Conservation (phyloP, 257 asterid species). For the Fraxinus excelsior region DNA sequence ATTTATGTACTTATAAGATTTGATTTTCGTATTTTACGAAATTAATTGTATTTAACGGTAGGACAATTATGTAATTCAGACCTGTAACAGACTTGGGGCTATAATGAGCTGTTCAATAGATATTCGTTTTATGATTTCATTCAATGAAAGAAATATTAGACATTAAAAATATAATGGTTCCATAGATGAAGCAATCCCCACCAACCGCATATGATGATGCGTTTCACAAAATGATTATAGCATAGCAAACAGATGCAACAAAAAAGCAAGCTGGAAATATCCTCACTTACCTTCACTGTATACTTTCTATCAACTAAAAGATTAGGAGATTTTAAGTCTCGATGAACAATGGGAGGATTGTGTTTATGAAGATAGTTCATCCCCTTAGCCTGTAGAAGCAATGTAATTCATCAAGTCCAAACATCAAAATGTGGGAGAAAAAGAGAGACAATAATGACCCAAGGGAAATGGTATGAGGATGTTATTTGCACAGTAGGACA, state of each 20-base stretch:
- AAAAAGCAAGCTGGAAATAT: conserved; percentile 12
- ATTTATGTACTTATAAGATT: not conserved
- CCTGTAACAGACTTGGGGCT: not conserved
- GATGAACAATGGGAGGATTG: conserved; percentile 91
- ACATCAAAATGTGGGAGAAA: conserved; percentile 17
- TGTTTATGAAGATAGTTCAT: conserved; percentile 93
- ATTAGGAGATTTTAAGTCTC: conserved; percentile 95
- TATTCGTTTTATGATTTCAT: not conserved
- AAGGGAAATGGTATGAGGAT: not conserved
- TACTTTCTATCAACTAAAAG: conserved; percentile 90
- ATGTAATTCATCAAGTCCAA: not conserved
- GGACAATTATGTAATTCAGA: not conserved
- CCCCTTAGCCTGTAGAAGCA: conserved; percentile 75
- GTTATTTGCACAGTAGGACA: not conserved
- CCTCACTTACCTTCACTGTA: conserved; percentile 78
- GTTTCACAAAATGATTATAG: not conserved
- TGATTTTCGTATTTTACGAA: not conserved
- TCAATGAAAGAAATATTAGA: not conserved
- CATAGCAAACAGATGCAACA: conserved; percentile 22
- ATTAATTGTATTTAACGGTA: not conserved
- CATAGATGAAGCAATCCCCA: not conserved
- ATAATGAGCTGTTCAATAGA: not conserved
- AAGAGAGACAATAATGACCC: conserved; percentile 17
- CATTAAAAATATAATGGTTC: not conserved
- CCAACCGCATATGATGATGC: not conserved